Percentiles rank a stretch among this genome's conserved stretches.
Conservation (phyloP, 1,139 yeast species). For the Candida smagusa region DNA sequence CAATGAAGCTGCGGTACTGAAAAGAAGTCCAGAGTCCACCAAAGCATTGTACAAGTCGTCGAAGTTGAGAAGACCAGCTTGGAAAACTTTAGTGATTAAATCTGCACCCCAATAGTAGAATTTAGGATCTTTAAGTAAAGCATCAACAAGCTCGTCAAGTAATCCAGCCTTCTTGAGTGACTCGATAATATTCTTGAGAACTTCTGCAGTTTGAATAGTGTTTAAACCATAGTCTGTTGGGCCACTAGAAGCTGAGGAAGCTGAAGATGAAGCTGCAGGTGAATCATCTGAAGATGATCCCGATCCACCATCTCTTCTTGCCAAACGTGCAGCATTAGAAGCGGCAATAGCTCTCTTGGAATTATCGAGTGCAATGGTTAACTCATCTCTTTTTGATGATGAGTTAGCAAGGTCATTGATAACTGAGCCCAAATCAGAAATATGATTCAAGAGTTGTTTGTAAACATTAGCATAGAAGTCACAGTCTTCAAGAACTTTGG, state of each 20-base stretch:
- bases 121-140: slow-evolving; percentile 38
- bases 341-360: no score
- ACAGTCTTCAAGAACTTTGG: slow-evolving; percentile 40
- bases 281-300: not conserved
- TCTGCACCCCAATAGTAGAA: slow-evolving; percentile 42
- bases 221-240: slow-evolving; percentile 2
- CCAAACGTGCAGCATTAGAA: no score
- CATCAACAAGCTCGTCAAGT: slow-evolving; percentile 39
- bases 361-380: no score
- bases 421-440: slow-evolving; percentile 29
- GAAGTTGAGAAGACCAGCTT: slow-evolving; percentile 28
- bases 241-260: not conserved
- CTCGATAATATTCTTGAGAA: slow-evolving; percentile 40
- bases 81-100: slow-evolving; percentile 32
- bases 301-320: no score
- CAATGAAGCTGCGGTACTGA: slow-evolving; percentile 37
- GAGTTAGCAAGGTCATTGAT: slow-evolving; percentile 22
- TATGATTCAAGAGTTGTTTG: slow-evolving; percentile 30
- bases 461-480: slow-evolving; percentile 40
- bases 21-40: slow-evolving; percentile 37
- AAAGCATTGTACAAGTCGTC: slow-evolving; percentile 29
- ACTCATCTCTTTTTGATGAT: no score
- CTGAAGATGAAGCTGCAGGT: slow-evolving; percentile 9
- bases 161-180: slow-evolving; percentile 46
- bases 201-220: slow-evolving; percentile 8